Evolutionary conservation across 1,284 basidiomycete genomes (phyloP).

Genomic region (Uromyces viciae-fabae): DNA sequence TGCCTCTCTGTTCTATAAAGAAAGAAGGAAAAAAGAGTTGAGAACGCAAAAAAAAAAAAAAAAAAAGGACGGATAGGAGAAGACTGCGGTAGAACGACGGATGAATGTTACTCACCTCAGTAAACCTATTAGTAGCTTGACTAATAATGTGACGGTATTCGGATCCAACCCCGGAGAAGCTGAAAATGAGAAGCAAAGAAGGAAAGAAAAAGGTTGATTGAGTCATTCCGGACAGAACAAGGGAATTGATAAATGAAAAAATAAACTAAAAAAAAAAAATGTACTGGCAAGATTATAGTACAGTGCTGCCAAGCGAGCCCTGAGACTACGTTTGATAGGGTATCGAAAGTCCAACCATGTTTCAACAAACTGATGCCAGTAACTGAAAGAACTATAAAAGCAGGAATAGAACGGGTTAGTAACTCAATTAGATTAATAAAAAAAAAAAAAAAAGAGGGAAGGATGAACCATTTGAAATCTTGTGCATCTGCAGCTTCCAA

Average conservation of each 20-base stretch:
- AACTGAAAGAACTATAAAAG: conserved; percentile 49
- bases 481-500: conserved; percentile 72
- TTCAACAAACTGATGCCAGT: conserved; percentile 56
- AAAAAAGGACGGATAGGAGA: conserved; percentile 58
- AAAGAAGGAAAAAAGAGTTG: neutral
- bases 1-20: conserved; percentile 69
- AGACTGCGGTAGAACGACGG: too few relatives aligned
- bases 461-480: conserved; percentile 63
- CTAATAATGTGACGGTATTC: conserved; percentile 67
- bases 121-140: conserved; percentile 68
- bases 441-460: conserved; percentile 61
- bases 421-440: conserved; percentile 58
- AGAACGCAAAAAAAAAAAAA: conserved; percentile 63
- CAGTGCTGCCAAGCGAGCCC: conserved; percentile 71
- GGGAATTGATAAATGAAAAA: neutral
- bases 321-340: conserved; percentile 73
- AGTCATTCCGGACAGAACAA: too few relatives aligned
- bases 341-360: conserved; percentile 80
- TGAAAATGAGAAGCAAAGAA: conserved; percentile 48
- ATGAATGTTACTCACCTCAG: conserved; percentile 62
- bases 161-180: conserved; percentile 71
- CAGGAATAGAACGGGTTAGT: conserved; percentile 40
- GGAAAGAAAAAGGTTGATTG: neutral
- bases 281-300: conserved; percentile 71
- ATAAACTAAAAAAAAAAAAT: conserved; percentile 29